Conservation (phyloP, 108 stramenopile species). For the Thalassiosira profunda region DNA sequence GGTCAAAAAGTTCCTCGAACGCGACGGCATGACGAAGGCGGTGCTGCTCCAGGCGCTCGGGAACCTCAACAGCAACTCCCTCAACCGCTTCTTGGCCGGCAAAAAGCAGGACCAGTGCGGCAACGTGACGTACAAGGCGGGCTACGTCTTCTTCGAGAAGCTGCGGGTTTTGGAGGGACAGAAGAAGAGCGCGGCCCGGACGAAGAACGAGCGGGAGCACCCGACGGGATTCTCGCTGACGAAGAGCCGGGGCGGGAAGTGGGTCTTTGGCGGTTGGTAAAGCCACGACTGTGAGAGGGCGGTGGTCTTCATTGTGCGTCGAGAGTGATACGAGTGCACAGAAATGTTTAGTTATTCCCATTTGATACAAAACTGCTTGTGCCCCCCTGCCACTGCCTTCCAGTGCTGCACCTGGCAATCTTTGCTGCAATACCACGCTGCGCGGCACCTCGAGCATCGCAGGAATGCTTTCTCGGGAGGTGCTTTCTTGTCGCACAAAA, state of each 20-base stretch:
- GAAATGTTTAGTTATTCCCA: too few species aligned
- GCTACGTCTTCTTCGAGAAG: slow-evolving; percentile 52
- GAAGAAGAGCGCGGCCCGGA: slow-evolving; percentile 28
- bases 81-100: slow-evolving; percentile 21
- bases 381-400: too few species aligned
- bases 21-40: slow-evolving; percentile 35
- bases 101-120: slow-evolving; percentile 52
- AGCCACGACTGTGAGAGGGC: too few species aligned
- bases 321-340: too few species aligned
- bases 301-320: too few species aligned
- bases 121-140: slow-evolving; percentile 33
- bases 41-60: slow-evolving; percentile 12
- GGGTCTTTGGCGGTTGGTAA: too few species aligned
- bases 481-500: too few species aligned
- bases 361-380: too few species aligned
- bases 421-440: too few species aligned
- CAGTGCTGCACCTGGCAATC: too few species aligned
- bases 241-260: not conserved
- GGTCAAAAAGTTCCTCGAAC: slow-evolving; percentile 38
- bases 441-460: too few species aligned
- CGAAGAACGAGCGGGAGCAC: slow-evolving; percentile 30
- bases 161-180: slow-evolving; percentile 38
- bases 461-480: too few species aligned
- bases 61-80: slow-evolving; percentile 31
- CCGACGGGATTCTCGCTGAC: slow-evolving; percentile 11